Evolutionary conservation across 495 filamentous ascomycete genomes (phyloP), one percentile per base, ranked within the genome.

Genomic region (Hyaloscypha finlandica): DNA sequence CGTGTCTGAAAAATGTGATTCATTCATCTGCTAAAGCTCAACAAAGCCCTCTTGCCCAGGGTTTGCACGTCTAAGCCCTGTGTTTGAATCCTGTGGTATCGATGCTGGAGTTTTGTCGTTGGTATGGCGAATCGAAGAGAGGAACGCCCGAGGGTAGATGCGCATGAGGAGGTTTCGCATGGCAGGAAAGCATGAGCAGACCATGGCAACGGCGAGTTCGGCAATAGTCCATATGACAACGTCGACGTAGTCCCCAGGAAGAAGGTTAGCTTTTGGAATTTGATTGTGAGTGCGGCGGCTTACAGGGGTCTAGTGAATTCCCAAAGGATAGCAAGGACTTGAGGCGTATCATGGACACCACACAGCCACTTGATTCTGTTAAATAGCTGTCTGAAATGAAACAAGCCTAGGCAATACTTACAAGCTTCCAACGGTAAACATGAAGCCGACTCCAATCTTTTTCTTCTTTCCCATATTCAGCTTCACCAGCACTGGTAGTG

Each of bases 401-500:
- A n/a, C 11, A 11, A 30, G 20, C 8, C 1, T 33, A 1, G 3
- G 20, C 51, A 78, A 70, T 8, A 78, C 72, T 64, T 80, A 76
- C 63, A 82, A 79, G 42, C 79, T 71, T 37, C 80, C 80, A 25
- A 82, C 63, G 32, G 74, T 75, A 68, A 82, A 82, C 79, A 82
- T 81, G 67, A 77, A 54, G 11, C 76, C 74, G 58, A 80, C 78
- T 31, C 73, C 75, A 2, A 77, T 39, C 65, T 75, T 81, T 63
- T 76, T 75, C 60, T 74, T 71, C 67, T 59, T 30, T 8, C 73
- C 73, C 37, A 77, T 65, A 42, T 78, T 75, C 32, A 82, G 66
- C 8, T 63, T 68, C 33, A 71, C 64, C 9, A 82, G 30, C 3
- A 76, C 66, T 5, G 78, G 78, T 0, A 82, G 66, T 16, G 80